Conservation (phyloP, 331 rosid species). For the Saraca asoca region DNA sequence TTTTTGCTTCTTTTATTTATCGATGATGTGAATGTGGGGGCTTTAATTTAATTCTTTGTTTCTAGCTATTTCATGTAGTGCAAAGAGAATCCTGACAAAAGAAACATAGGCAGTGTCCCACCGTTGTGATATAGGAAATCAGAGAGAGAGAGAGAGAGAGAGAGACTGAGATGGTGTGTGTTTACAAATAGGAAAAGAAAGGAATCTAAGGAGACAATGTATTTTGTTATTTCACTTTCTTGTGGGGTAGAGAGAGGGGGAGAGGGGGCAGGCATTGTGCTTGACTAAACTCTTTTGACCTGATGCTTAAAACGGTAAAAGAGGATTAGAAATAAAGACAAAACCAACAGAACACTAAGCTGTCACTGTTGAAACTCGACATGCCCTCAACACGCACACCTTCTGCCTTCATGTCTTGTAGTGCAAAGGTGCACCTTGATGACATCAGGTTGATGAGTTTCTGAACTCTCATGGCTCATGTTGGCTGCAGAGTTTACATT, state of each 20-base stretch:
- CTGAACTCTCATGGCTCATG: conserved; percentile 52
- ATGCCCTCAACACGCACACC: conserved; percentile 34
- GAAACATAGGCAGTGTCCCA: conserved; percentile 77
- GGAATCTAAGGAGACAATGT: conserved; percentile 80
- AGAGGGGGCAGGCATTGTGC: conserved; percentile 34
- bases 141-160: conserved; percentile 42
- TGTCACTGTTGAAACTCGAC: conserved; percentile 43
- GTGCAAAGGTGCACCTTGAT: conserved; percentile 31
- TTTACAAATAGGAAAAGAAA: conserved; percentile 48
- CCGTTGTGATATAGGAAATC: conserved; percentile 60
- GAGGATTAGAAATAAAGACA: conserved; percentile 21
- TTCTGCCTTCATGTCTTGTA: conserved; percentile 39
- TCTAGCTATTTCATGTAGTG: conserved; percentile 52
- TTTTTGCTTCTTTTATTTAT: conserved; percentile 42
- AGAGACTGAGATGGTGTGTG: conserved; percentile 35
- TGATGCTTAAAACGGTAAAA: conserved; percentile 36
- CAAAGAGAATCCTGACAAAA: conserved; percentile 84
- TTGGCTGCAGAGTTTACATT: conserved; percentile 61
- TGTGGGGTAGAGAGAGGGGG: conserved; percentile 47
- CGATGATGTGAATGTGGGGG: conserved; percentile 31
- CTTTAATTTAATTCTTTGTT: conserved; percentile 33
- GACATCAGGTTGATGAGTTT: conserved; percentile 34
- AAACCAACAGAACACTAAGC: conserved; percentile 42
- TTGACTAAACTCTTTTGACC: conserved; percentile 74
- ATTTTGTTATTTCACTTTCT: conserved; percentile 73